Evolutionary conservation across 2,329 filamentous ascomycete genomes (phyloP).

Genomic region (Fusarium floridanum): DNA sequence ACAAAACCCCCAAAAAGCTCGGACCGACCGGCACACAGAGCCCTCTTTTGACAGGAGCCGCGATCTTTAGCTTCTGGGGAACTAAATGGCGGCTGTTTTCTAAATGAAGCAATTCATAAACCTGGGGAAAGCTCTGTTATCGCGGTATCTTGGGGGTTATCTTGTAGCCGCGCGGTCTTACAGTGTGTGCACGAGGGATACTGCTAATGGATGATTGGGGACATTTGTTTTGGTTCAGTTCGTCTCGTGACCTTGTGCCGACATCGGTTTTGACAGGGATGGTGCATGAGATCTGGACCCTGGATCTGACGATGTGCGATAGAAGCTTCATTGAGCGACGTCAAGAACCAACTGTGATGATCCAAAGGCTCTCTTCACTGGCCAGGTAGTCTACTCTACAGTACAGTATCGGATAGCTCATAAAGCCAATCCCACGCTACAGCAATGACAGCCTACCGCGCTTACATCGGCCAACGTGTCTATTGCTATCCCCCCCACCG

Average conservation of each 20-base stretch:
- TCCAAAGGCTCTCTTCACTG: background rate
- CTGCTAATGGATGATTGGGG: background rate
- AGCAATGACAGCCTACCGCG: background rate
- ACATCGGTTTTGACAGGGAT: constrained; percentile 35
- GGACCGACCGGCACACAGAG: constrained; percentile 23
- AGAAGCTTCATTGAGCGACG: background rate
- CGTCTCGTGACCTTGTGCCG: constrained; percentile 33
- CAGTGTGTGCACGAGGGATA: background rate
- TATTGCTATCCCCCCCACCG: background rate
- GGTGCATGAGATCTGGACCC: constrained; percentile 37
- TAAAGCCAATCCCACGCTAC: background rate
- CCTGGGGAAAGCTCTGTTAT: background rate
- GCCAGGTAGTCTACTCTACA: background rate
- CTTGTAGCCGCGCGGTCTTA: constrained; percentile 22
- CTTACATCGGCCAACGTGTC: background rate
- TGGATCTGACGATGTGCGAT: constrained; percentile 12
- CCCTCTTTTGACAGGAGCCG: background rate
- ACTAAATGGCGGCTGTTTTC: background rate
- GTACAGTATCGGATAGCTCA: background rate
- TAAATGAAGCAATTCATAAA: background rate
- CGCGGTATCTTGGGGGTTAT: background rate
- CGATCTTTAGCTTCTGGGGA: background rate
- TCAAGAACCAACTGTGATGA: background rate
- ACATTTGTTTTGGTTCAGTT: background rate
- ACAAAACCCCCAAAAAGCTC: constrained; percentile 17